Base-by-base conservation (phyloP, 495 filamentous ascomycete species). In the Corynascus novoguineensis region DNA sequence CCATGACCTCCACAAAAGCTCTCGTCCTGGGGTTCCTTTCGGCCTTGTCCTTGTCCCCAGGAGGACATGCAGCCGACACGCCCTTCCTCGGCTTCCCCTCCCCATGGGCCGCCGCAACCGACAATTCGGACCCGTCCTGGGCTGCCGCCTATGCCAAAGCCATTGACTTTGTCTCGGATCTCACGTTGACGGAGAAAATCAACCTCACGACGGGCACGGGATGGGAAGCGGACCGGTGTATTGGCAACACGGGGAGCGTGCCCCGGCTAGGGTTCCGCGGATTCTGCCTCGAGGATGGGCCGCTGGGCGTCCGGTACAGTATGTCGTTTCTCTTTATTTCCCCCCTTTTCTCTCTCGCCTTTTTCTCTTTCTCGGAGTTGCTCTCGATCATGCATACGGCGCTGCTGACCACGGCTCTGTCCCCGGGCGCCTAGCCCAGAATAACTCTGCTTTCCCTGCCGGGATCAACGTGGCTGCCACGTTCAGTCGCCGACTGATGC, bases 401-500 rank as follows among this genome's bases (percentile, higher is more conserved):
- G 21, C 21, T n/a, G n/a, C 44, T 2, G 44, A 47, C 44, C 27
- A 47, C 44, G n/a, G n/a, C n/a, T n/a, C n/a, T n/a, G n/a, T n/a
- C n/a, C n/a, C n/a, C n/a, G n/a, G n/a, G n/a, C n/a, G n/a, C n/a
- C n/a, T n/a, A 41, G 37, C 37, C 1, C 37, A 41, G 17, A 41
- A 41, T 41, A 38, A 37, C 48, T 38, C 32, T n/a, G 48, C 22
- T 24, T 51, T 51, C 14, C 48, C 48, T 10, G 48, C 48, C 12
- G 48, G 48, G 2, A 19, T 51, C 32, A 38, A 37, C 12, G 48
- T 51, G 1, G 48, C 48, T 15, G 48, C 48, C 2, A 38, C 48
- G 2, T 51, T 37, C 32, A 38, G 34, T 8, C 48, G 48, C 11
- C 28, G 29, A 11, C 31, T 50, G 47, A 50, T 50, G 47, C 17